Evolutionary conservation across 2,329 filamentous ascomycete genomes (phyloP).

Genomic region (Aureobasidium sp.): DNA sequence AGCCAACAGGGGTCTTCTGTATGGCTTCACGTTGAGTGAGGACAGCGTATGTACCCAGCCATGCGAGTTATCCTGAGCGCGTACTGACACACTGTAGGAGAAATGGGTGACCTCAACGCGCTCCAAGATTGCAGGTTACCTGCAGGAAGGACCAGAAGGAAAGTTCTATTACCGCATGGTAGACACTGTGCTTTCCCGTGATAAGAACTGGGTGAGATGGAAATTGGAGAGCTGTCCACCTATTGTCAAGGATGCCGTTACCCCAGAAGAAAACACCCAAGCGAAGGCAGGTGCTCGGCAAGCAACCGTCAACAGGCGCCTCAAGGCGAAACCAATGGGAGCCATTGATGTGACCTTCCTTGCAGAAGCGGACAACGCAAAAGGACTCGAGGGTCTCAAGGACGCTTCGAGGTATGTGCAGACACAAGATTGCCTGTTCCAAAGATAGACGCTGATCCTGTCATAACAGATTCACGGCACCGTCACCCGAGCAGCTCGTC

Average conservation of each 20-base stretch:
- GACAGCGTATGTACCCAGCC: slow-evolving; percentile 45
- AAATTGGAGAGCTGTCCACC: slow-evolving; percentile 89
- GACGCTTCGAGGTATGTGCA: slow-evolving; percentile 45
- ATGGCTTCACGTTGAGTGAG: slow-evolving; percentile 66
- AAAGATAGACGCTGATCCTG: slow-evolving; percentile 28
- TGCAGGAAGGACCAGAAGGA: slow-evolving; percentile 73
- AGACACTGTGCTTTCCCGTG: slow-evolving; percentile 86
- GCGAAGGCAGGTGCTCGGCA: slow-evolving; percentile 61
- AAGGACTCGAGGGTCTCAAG: slow-evolving; percentile 64
- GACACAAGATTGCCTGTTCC: slow-evolving; percentile 16
- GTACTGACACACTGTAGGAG: slow-evolving; percentile 44
- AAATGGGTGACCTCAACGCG: slow-evolving; percentile 81
- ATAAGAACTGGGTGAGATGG: slow-evolving; percentile 99
- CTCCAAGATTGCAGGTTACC: slow-evolving; percentile 69
- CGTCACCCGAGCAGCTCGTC: slow-evolving; percentile 63
- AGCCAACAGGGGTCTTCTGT: slow-evolving; percentile 82
- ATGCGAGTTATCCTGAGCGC: background rate
- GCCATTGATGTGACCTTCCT: slow-evolving; percentile 74
- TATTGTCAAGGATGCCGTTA: slow-evolving; percentile 70
- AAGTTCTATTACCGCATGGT: slow-evolving; percentile 96
- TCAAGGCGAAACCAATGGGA: slow-evolving; percentile 57
- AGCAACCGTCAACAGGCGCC: slow-evolving; percentile 62
- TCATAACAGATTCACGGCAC: slow-evolving; percentile 52
- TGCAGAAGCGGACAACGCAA: slow-evolving; percentile 54
- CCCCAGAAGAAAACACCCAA: slow-evolving; percentile 59